Percentiles rank a stretch among this genome's conserved stretches.
Evolutionary conservation across 2,329 filamentous ascomycete genomes (phyloP).

Genomic region (Pestalotiopsis sp.): DNA sequence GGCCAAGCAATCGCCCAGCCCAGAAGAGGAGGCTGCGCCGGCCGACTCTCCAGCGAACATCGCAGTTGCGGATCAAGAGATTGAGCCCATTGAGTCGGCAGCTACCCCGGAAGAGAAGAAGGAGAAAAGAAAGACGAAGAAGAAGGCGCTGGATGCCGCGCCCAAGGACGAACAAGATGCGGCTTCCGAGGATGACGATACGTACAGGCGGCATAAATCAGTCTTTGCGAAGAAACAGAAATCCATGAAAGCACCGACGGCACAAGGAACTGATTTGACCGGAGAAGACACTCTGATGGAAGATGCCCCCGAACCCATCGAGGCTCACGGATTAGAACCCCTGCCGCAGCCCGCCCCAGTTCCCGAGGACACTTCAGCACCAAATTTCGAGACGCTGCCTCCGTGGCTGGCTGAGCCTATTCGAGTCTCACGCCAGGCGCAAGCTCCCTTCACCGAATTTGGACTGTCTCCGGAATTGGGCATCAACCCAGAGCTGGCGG

Average conservation of each 20-base stretch:
- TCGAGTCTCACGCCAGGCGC: conserved; percentile 63
- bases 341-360: conserved; percentile 76
- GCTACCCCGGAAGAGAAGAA: conserved; percentile 1
- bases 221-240: conserved; percentile 59
- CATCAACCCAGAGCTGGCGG: conserved; percentile 60
- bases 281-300: conserved; percentile 27
- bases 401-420: conserved; percentile 78
- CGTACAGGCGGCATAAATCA: conserved; percentile 43
- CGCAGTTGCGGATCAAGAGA: conserved; percentile 9
- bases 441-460: conserved; percentile 57
- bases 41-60: conserved; percentile 28
- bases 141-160: conserved; percentile 19
- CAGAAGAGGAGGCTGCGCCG: not conserved
- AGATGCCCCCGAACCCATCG: conserved; percentile 30
- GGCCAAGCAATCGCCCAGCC: conserved; percentile 13
- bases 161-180: conserved; percentile 8
- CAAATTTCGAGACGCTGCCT: conserved; percentile 78
- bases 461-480: conserved; percentile 52
- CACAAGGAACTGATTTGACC: conserved; percentile 11
- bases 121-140: conserved; percentile 36
- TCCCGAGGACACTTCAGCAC: conserved; percentile 56
- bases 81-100: not conserved
- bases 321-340: conserved; percentile 74
- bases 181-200: conserved; percentile 15
- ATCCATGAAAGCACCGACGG: conserved; percentile 47